Evolutionary conservation across 1,139 yeast species (phyloP), one percentile per base, ranked within the genome.

Genomic region (Sugiyamaella pinicola): DNA sequence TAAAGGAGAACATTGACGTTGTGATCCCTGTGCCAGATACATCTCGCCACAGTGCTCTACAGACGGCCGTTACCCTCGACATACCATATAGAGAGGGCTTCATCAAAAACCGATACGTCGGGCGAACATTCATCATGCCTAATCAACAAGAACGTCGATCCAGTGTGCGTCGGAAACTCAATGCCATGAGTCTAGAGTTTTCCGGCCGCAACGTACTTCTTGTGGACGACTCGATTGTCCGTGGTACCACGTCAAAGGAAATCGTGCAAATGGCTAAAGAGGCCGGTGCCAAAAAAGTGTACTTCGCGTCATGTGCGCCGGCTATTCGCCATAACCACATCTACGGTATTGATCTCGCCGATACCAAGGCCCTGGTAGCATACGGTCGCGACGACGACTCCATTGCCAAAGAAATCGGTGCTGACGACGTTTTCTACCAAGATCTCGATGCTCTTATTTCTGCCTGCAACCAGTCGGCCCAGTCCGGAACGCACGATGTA

Each of bases 21-120:
- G 96, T 95, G 42, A 89, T 93, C 52, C 97, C 99, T 1, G 99
- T 93, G 7, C 99, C 99, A 9, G 99, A 93, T 69, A 95, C 99
- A 13, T 84, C 98, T 7, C 81, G 98, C 70, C 91, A 95, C 43
- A 85, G 96, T 28, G 99, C 99, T 1, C 74, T 91, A 58, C 95
- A 93, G 69, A 86, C 96, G 73, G 93, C 99, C 1, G 93, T 87
- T 38, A 75, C 82, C 47, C 77, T 93, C 59, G 81, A 82, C 51
- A 70, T 89, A 38, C 95, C 96, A 17, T 95, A 89, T 73, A 82
- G 98, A 68, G 99, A 93, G 74, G 99, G 98, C 22, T 95, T 93
- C 67, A 95, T 93, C 58, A 93, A 93, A 72, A 93, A 93, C 75
- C 82, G 98, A 66, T 93, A 93, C 66, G 95, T 93, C 58, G 99